Evolutionary conservation across 306 rosid genomes (phyloP), one percentile per base, ranked within the genome.

Genomic region (Prunus mongolica): DNA sequence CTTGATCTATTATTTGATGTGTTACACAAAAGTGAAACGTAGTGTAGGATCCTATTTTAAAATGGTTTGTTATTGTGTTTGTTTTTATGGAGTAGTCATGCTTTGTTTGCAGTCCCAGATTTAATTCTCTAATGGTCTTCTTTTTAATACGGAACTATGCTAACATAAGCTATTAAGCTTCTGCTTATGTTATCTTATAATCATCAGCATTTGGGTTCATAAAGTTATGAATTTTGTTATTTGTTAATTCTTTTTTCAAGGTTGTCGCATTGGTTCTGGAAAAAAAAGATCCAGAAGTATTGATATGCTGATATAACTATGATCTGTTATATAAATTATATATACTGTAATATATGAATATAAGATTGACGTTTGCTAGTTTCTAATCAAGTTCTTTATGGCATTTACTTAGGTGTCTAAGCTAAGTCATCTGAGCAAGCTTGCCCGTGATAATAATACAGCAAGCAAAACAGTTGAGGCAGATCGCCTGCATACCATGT

Each of bases 401-500:
- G 38, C 49, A 71, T 62, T 47, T 67, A 63, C 6, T 79, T 74
- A 95, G 99, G 99, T 95, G 67, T 96, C 98, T 34, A 96, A 92
- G 80, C 84, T 96, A 56, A 92, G 99, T 81, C 94, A 92, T 82
- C 80, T 96, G 79, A 96, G 99, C 80, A 92, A 96, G 87, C 97
- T 96, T 79, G 98, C 98, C 49, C 90, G 99, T 49, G 98, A 92
- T 66, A 90, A 88, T 77, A 84, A 96, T 74, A 96, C 93, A 5
- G 98, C 99, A 0, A 66, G 88, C 84, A 92, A 91, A 77, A 92
- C 86, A 38, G 88, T 80, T 72, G 96, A 96, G 75, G 98, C 99
- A 64, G 99, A 96, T 56, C 97, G 99, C 56, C 54, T 96, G 83
- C 99, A 92, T 83, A 96, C 99, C 44, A 96, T 92, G 98, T 92